Percentiles rank a stretch among this genome's conserved stretches.
Evolutionary conservation across 768 basidiomycete species (phyloP).

Genomic region (Cyclocybe cylindracea): DNA sequence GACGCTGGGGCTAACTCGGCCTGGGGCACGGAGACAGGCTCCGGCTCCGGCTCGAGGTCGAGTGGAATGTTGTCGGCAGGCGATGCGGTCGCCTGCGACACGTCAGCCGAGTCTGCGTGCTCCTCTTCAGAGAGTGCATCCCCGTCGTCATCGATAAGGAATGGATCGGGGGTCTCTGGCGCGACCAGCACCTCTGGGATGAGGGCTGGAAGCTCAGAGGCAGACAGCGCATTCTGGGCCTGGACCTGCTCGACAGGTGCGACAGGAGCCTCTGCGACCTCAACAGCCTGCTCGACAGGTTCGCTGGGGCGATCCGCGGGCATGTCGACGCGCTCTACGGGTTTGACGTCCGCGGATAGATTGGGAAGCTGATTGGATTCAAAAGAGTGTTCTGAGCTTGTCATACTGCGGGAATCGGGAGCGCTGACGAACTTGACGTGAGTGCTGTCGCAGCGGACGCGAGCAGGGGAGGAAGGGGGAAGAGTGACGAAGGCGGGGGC

Average conservation of each 20-base stretch:
- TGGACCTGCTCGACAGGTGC: neutral
- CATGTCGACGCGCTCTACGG: no score
- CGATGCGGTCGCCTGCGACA: slow-evolving; percentile 34
- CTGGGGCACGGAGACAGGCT: slow-evolving; percentile 19
- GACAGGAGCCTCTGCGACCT: neutral
- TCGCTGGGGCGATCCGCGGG: neutral
- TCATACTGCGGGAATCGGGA: slow-evolving; percentile 10
- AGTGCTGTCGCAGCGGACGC: slow-evolving; percentile 5
- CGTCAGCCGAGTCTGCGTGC: slow-evolving; percentile 24
- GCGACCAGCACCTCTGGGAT: slow-evolving; percentile 32
- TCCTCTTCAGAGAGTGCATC: slow-evolving; percentile 38
- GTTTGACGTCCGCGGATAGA: slow-evolving; percentile 3
- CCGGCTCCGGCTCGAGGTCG: slow-evolving; percentile 29
- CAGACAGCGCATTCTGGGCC: slow-evolving; percentile 7
- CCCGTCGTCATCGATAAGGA: slow-evolving; percentile 59
- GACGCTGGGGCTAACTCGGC: neutral
- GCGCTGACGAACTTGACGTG: slow-evolving; percentile 13
- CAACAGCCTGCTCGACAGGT: no score
- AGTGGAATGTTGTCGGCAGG: slow-evolving; percentile 47
- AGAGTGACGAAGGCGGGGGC: slow-evolving; percentile 13
- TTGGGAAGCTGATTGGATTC: neutral
- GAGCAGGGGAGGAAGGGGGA: slow-evolving; percentile 13
- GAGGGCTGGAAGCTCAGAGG: slow-evolving; percentile 26
- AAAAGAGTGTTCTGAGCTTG: slow-evolving; percentile 1
- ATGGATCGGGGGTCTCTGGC: slow-evolving; percentile 58